Base-by-base conservation (phyloP, 257 asterid species). In the Petrea volubilis region DNA sequence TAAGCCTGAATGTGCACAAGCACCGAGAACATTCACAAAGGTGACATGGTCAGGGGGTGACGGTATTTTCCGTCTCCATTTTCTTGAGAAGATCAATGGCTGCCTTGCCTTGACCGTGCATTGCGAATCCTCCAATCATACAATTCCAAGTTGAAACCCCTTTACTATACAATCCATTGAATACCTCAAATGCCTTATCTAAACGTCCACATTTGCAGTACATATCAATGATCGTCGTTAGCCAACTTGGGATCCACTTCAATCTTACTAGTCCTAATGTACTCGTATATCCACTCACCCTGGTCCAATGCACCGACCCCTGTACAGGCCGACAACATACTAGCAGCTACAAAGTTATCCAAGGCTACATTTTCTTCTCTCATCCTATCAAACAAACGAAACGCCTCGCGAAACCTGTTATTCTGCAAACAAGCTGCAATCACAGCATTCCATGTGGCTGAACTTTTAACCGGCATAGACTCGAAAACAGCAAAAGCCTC, bases 101-200 rank as follows among this genome's bases (percentile, higher is more conserved):
- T 3, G 56, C 89, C 64, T 69, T 74, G 6, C 98, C 97, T 80
- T 77, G 80, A 2, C 98, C 98, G 1, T 85, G 90, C 86, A 85
- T 83, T 6, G 97, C 97, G 9, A 88, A 82, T 33, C 98, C 97
- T 71, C 98, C 96, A 66, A 93, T 88, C 95, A 93, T 87, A 77
- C 92, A 87, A 51, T 93, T 93, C 98, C 97, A 93, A 5, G 97
- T 88, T 0, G 98, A 90, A 69, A 87, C 80, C 7, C 93, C 89
- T 74, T 81, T 90, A 23, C 67, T 38, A 2, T 78, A 31, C 70
- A 87, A 73, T 27, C 66, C 82, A 25, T 80, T 49, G 63, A 93
- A 93, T 18, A 87, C 87, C 81, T 78, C 81, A 25, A 75, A 29
- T 1, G 96, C 98, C 82, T 82, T 86, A 3, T 88, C 96, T 3